Evolutionary conservation across 495 filamentous ascomycete genomes (phyloP), one percentile per base, ranked within the genome.

Genomic region (Evansstolkia leycettana): DNA sequence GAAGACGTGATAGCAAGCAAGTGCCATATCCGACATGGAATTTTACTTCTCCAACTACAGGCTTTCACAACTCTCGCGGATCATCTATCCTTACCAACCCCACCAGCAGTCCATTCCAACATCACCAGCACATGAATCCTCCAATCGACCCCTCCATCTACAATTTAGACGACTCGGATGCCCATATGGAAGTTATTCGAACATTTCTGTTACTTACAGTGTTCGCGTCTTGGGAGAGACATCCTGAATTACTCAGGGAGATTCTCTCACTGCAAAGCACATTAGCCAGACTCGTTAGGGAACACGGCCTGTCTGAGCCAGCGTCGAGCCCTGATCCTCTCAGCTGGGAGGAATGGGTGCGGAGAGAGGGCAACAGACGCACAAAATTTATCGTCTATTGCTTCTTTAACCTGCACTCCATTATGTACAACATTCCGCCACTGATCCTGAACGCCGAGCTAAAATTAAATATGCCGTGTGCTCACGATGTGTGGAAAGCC

Each of bases 351-450:
- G 58, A 66, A 27, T 74, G 67, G 67, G 47, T 65, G 15, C 51
- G 59, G 10, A 42, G 50, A 44, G 69, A 74, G 49, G 65, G 62
- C 7, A 66, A 62, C 37, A 50, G 62, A 32, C 58, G 70, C 33
- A 72, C 69, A 10, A 68, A 69, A 35, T 43, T 70, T 19, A 65
- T 69, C 31, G 70, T 67, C 7, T 74, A 70, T 37, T 67, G 66
- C 44, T 65, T 72, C 45, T 72, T 65, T 42, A 72, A 72, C 37
- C 55, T 72, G 7, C 69, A 72, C 37, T 64, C 60, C 14, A 68
- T 72, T 33, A 65, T 69, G 53, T 72, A 69, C 43, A 70, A 69
- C 40, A 65, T 67, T 13, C 69, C 70, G 31, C 70, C 70, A 1
- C 42, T 72, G 19, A 63, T 73, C 28, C 38, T 70, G 27, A 68